phyloP scores from a whole-genome alignment of 2,329 filamentous ascomycete species.

The Alternaria panax region DNA sequence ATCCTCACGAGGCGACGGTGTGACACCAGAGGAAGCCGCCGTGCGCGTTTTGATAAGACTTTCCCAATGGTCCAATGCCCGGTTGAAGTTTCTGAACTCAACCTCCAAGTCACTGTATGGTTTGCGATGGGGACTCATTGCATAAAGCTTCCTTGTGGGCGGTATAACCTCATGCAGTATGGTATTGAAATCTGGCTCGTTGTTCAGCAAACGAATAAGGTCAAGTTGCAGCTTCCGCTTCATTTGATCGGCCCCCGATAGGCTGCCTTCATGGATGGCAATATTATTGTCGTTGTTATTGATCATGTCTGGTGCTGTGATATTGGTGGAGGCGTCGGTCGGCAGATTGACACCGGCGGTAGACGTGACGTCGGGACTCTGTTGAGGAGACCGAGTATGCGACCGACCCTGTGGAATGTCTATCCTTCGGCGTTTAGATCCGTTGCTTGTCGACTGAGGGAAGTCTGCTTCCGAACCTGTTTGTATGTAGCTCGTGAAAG shows the following conservation, averaged over 20 bases:
- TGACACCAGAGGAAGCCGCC: neutral
- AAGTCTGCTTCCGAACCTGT: neutral
- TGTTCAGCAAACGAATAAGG: neutral
- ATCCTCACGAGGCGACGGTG: neutral
- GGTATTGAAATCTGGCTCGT: neutral
- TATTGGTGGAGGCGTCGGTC: neutral
- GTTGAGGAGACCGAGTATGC: neutral
- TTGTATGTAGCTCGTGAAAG: neutral
- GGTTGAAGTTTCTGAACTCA: neutral
- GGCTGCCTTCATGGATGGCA: neutral
- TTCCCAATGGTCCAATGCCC: constrained; percentile 5
- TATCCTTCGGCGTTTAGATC: neutral
- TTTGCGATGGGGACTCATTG: neutral
- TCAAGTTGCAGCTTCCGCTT: constrained; percentile 1
- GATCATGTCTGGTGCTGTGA: neutral
- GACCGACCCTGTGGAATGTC: neutral
- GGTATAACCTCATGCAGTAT: constrained; percentile 1
- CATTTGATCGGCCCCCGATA: neutral
- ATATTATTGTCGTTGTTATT: neutral
- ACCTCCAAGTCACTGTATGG: neutral
- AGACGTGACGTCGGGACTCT: neutral
- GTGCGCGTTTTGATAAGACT: neutral
- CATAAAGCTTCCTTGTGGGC: neutral
- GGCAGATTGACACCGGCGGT: constrained; percentile 1
- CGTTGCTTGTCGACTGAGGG: neutral